These are phyloP conservation scores for Herpetomonas tarakana DNA, from an alignment of 208 protist genomes.

Conservation along the genomic window DNA sequence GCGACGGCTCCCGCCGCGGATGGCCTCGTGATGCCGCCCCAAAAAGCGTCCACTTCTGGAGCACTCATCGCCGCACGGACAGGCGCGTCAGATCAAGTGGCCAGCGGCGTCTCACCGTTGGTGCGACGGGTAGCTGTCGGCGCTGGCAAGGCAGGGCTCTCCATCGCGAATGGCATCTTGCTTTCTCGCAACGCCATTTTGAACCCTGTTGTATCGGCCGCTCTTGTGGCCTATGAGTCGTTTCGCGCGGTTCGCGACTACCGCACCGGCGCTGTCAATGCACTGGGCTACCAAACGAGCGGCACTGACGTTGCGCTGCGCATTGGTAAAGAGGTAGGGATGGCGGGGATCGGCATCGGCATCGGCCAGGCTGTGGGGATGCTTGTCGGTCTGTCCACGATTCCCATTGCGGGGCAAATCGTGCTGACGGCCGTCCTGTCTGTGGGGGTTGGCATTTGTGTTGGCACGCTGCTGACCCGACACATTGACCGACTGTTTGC, in stretches of 20 bases:
- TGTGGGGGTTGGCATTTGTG: constrained; percentile 46
- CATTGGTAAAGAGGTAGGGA: constrained; percentile 54
- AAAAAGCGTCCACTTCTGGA: too few relatives aligned
- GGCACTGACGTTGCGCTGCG: constrained; percentile 46
- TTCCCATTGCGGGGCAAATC: constrained; percentile 61
- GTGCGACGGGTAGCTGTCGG: constrained; percentile 37
- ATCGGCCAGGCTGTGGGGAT: constrained; percentile 60
- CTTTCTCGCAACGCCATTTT: constrained; percentile 40
- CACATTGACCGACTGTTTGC: constrained; percentile 66
- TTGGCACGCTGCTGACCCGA: constrained; percentile 56
- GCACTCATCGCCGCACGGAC: too few relatives aligned
- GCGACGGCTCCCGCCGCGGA: too few relatives aligned
- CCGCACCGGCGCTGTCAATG: constrained; percentile 45
- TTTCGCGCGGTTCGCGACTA: constrained; percentile 48
- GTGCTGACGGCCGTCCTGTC: constrained; percentile 50
- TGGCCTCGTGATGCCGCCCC: too few relatives aligned
- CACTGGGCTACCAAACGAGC: constrained; percentile 51
- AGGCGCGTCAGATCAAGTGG: constrained; percentile 1
- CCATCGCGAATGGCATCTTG: constrained; percentile 51
- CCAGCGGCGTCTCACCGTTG: constrained; percentile 30
- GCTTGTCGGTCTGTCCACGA: constrained; percentile 46
- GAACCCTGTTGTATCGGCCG: constrained; percentile 52
- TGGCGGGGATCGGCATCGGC: constrained; percentile 46
- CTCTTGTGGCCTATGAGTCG: constrained; percentile 54
- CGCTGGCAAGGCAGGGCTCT: constrained; percentile 36